Evolutionary conservation across 1,284 basidiomycete genomes (phyloP), one percentile per base, ranked within the genome.

Genomic region (Mycosarcoma maydis): DNA sequence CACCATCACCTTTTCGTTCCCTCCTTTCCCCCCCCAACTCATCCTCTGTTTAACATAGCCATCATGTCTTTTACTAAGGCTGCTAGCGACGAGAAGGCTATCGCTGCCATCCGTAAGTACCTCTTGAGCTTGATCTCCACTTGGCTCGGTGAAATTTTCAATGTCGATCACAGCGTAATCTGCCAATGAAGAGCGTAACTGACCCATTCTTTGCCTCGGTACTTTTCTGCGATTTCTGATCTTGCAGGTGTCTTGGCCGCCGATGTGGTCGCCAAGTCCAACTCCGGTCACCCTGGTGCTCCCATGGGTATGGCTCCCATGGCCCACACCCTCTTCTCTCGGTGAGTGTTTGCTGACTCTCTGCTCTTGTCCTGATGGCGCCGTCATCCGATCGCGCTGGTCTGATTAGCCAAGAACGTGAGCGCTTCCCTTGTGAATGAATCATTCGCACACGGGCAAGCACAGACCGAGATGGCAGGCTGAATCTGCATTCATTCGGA

Each of bases 251-350:
- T 48, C 48, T 66, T 77, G 48, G 73, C 76, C 38, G 74, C 74
- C 45, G 76, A 77, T 67, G 59, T 75, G 11, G 72, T 73, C 39
- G 68, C 65, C 47, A 72, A 75, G 59, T 50, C 92, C 80, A 95
- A 95, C 88, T 94, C 92, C 76, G 83, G 83, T 45, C 83, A 84
- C 65, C 83, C 83, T 8, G 83, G 83, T 59, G 83, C 83, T 22
- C 82, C 83, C 64, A 84, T 84, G 83, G 83, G 92, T 75, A 88
- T 94, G 90, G 92, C 92, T 17, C 92, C 92, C 27, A 90, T 86
- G 59, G 89, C 92, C 67, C 92, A 96, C 81, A 85, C 95, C 64
- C 88, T 96, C 34, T 95, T 90, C 84, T 87, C 90, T 60, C 86
- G 88, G 89, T 90, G 80, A 44, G 71, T 68, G 20, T 44, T 19